Conservation (phyloP, 192 early-diverging fungal genomes). For the Coemansia sp. region DNA sequence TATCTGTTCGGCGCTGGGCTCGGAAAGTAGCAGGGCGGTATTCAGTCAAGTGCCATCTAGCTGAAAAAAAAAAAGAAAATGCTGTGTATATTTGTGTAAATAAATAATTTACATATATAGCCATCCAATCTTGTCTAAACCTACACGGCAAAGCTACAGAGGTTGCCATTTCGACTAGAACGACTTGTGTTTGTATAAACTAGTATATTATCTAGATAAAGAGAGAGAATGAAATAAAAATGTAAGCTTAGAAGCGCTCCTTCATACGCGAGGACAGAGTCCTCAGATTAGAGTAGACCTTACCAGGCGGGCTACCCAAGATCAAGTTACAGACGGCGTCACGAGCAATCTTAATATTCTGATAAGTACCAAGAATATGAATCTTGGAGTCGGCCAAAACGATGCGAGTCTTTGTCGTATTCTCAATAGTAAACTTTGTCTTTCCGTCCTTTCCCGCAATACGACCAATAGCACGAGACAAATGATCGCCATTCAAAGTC, state of each 20-base stretch:
- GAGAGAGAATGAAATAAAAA: neutral
- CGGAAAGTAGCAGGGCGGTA: too few species aligned
- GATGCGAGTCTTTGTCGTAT: conserved; percentile 93
- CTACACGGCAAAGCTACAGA: too few species aligned
- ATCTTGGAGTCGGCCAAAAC: conserved; percentile 97
- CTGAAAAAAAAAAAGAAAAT: too few species aligned
- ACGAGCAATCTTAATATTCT: conserved; percentile 95
- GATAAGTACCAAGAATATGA: conserved; percentile 93
- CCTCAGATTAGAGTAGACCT: conserved; percentile 90
- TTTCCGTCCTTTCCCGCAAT: conserved; percentile 98
- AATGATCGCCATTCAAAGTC: conserved; percentile 91
- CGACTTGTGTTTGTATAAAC: neutral
- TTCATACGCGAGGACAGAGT: conserved; percentile 89
- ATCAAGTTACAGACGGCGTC: conserved; percentile 92
- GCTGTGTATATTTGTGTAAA: too few species aligned
- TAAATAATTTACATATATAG: too few species aligned
- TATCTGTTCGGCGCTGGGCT: too few species aligned
- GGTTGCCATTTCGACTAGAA: too few species aligned
- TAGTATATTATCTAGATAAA: neutral
- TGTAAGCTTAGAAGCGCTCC: conserved; percentile 79
- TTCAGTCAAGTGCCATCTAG: too few species aligned
- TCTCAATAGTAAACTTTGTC: conserved; percentile 97
- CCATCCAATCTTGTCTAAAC: too few species aligned
- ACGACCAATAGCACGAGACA: conserved; percentile 96
- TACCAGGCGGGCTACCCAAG: conserved; percentile 94